phyloP scores from a whole-genome alignment of 768 basidiomycete species.

The Leccinum incarnatum region DNA sequence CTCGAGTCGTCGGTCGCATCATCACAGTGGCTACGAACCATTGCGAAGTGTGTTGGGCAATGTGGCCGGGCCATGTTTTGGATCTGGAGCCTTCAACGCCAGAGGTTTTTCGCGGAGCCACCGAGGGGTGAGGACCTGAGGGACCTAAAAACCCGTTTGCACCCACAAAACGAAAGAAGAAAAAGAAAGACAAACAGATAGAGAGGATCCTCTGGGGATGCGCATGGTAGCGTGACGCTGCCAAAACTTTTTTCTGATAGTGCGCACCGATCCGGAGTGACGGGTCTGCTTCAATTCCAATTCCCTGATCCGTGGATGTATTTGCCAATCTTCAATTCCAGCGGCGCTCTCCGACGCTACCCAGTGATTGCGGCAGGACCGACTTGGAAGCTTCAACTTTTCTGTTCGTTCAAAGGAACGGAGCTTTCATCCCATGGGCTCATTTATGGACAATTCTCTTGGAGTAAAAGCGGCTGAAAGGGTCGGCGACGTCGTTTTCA shows the following conservation, averaged over 20 bases:
- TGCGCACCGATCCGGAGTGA: slow-evolving; percentile 8
- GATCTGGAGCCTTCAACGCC: slow-evolving; percentile 15
- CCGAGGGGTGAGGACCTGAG: slow-evolving; percentile 2
- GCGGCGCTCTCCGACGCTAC: slow-evolving; percentile 18
- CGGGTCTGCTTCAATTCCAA: neutral
- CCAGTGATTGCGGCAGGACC: slow-evolving; percentile 6
- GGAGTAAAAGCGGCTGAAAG: slow-evolving; percentile 19
- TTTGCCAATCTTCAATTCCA: slow-evolving; percentile 8
- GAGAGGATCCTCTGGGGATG: slow-evolving; percentile 5
- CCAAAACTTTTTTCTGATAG: neutral
- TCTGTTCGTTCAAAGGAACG: slow-evolving; percentile 7
- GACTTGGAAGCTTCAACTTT: slow-evolving; percentile 2
- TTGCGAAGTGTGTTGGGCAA: slow-evolving; percentile 4
- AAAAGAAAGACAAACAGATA: neutral
- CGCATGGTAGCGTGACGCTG: slow-evolving; percentile 5
- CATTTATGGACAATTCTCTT: slow-evolving; percentile 10
- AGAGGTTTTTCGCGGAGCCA: slow-evolving; percentile 8
- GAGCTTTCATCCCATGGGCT: slow-evolving; percentile 1
- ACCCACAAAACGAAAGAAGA: neutral
- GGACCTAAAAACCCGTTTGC: slow-evolving; percentile 1
- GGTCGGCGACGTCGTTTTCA: neutral
- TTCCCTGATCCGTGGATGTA: slow-evolving; percentile 25
- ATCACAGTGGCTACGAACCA: neutral
- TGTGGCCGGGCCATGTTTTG: slow-evolving; percentile 11
- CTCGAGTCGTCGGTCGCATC: neutral